Evolutionary conservation across 169 alveolate genomes (phyloP).

Genomic region (Cryptosporidium meleagridis): DNA sequence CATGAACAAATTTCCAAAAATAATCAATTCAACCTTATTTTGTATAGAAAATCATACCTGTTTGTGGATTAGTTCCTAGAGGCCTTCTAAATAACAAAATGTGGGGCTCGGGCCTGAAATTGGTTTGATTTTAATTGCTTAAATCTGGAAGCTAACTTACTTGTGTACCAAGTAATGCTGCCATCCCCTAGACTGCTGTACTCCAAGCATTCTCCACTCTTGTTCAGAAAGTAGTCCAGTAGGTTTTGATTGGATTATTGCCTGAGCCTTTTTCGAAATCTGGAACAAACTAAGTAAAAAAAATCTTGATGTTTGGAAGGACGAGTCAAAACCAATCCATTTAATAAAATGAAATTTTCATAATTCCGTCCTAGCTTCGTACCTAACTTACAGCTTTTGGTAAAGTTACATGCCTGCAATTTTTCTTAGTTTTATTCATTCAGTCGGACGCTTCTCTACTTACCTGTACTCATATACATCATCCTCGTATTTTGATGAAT

Average conservation of each 20-base stretch:
- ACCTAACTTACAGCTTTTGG: slow-evolving; percentile 74
- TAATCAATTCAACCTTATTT: not conserved
- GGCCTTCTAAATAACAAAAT: slow-evolving; percentile 92
- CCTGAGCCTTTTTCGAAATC: slow-evolving; percentile 63
- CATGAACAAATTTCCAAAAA: not conserved
- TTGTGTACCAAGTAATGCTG: slow-evolving; percentile 75
- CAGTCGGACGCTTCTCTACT: slow-evolving; percentile 50
- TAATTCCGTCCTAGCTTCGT: not conserved
- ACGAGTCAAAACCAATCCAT: not conserved
- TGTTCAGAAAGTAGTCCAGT: slow-evolving; percentile 76
- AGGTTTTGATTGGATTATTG: slow-evolving; percentile 71
- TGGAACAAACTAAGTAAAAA: not conserved
- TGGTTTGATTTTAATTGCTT: not conserved
- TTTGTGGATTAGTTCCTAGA: slow-evolving; percentile 90
- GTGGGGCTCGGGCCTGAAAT: slow-evolving; percentile 90
- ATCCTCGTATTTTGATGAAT: slow-evolving; percentile 89
- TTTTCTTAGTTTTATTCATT: not conserved
- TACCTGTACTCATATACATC: slow-evolving; percentile 88
- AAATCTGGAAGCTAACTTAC: slow-evolving; percentile 11
- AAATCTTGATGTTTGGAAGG: not conserved
- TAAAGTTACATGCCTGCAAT: slow-evolving; percentile 76
- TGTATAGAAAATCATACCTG: slow-evolving; percentile 80
- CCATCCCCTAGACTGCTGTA: slow-evolving; percentile 82
- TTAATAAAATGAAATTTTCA: not conserved
- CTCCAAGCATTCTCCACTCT: slow-evolving; percentile 81